These are phyloP conservation scores for Cylindrodendrum hubeiense DNA, from an alignment of 2,329 filamentous ascomycete genomes.

Conservation along the genomic window DNA sequence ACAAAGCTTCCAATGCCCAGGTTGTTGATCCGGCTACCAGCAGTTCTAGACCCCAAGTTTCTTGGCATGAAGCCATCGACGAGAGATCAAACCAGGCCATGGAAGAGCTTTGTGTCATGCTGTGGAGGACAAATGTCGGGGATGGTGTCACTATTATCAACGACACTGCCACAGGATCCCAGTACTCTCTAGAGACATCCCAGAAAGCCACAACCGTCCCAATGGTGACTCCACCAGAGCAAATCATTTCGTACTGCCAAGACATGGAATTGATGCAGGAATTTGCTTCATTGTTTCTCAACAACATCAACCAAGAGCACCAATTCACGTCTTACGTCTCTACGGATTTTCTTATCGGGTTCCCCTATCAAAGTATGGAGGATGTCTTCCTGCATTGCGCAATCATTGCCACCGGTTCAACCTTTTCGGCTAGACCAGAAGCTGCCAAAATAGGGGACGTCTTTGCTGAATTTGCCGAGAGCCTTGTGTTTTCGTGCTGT, in stretches of 20 bases:
- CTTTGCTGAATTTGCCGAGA: slow-evolving; percentile 4
- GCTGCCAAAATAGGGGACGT: background rate
- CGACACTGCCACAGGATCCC: background rate
- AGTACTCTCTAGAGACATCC: slow-evolving; percentile 1
- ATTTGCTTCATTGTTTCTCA: background rate
- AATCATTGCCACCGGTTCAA: slow-evolving; percentile 9
- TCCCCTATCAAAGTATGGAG: background rate
- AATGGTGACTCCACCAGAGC: background rate
- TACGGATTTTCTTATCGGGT: background rate
- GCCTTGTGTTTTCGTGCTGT: background rate
- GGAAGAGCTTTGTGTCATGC: slow-evolving; percentile 16
- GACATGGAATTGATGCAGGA: slow-evolving; percentile 4
- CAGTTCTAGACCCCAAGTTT: background rate
- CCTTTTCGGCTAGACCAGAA: background rate
- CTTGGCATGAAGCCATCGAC: background rate
- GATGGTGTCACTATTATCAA: slow-evolving; percentile 10
- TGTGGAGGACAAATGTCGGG: slow-evolving; percentile 10
- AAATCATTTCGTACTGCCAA: background rate
- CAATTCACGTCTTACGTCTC: slow-evolving; percentile 7
- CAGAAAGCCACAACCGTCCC: background rate
- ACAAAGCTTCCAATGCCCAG: background rate
- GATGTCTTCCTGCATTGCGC: slow-evolving; percentile 3
- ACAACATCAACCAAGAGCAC: slow-evolving; percentile 11
- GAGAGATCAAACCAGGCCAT: slow-evolving; percentile 12
- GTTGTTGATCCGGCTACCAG: background rate